A percentile compares a stretch with the other conserved stretches of the same genome.
phyloP scores from a whole-genome alignment of 2,329 filamentous ascomycete genomes.

The Trichoderma asperellum region DNA sequence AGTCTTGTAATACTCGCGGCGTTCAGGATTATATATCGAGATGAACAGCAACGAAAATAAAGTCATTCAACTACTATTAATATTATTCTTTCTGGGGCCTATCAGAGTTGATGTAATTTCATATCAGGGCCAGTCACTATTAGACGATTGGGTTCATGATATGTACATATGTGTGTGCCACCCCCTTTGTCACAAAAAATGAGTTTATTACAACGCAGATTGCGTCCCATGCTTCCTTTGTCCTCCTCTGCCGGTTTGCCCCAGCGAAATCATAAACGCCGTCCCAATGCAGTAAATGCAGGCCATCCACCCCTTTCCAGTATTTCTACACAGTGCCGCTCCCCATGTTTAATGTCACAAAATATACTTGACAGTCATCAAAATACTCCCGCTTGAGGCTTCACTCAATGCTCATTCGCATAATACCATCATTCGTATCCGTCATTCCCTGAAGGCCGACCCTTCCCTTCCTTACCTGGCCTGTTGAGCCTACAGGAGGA shows the following conservation, averaged over 20 bases:
- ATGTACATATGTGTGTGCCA: background rate
- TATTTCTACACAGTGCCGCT: background rate
- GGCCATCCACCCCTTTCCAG: background rate
- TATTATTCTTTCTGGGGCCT: background rate
- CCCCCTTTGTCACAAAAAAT: background rate
- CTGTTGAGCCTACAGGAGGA: constrained; percentile 42
- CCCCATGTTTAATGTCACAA: background rate
- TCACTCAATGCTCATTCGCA: constrained; percentile 96
- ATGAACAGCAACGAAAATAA: constrained; percentile 30
- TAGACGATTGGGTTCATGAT: background rate
- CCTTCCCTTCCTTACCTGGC: constrained; percentile 60
- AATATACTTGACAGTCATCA: background rate
- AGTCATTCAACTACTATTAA: constrained; percentile 1
- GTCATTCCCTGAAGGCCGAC: constrained; percentile 91
- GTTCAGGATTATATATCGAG: constrained; percentile 37
- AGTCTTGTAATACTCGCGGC: constrained; percentile 31
- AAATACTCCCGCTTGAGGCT: background rate
- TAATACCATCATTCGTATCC: constrained; percentile 91
- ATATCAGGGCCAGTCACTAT: background rate
- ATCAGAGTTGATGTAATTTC: background rate
- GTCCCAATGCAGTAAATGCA: background rate
- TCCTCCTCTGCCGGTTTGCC: background rate
- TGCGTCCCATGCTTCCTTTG: background rate
- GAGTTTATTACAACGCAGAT: background rate
- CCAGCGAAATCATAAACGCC: background rate